A percentile compares a stretch with the other conserved stretches of the same genome.
Conservation (phyloP, 2,329 filamentous ascomycete species). For the Verticillium zaregamsianum region DNA sequence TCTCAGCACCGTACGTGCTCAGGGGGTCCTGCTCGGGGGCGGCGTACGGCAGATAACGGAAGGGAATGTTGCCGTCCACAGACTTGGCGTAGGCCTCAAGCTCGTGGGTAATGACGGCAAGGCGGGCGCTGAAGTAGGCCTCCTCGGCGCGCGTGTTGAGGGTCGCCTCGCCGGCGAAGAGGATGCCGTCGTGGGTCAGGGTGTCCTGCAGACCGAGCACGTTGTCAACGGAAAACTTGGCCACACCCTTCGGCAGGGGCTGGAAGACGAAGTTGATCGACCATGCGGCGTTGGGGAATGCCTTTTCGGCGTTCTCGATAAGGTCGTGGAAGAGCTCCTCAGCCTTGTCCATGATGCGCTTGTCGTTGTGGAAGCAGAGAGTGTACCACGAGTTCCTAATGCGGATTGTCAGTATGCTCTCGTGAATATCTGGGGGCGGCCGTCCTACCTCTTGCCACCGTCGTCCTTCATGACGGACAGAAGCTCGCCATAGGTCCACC, state of each 20-base stretch:
- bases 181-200: background rate
- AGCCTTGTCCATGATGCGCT: constrained; percentile 5
- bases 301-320: background rate
- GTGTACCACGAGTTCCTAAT: constrained; percentile 5
- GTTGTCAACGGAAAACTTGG: constrained; percentile 4
- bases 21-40: constrained; percentile 22
- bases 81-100: constrained; percentile 16
- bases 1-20: constrained; percentile 25
- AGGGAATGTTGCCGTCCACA: constrained; percentile 16
- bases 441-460: background rate
- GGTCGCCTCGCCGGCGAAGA: background rate
- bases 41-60: constrained; percentile 32
- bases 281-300: background rate
- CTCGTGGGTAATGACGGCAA: constrained; percentile 21
- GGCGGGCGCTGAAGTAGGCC: constrained; percentile 23
- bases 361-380: constrained; percentile 4
- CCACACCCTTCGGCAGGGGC: constrained; percentile 8
- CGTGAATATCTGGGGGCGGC: too few species aligned
- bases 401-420: background rate
- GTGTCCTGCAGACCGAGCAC: constrained; percentile 1
- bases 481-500: constrained; percentile 5
- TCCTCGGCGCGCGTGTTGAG: constrained; percentile 19
- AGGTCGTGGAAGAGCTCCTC: constrained; percentile 3
- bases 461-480: constrained; percentile 6
- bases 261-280: constrained; percentile 13